phyloP scores from a whole-genome alignment of 495 filamentous ascomycete genomes.

The Achaetomiella virescens region DNA sequence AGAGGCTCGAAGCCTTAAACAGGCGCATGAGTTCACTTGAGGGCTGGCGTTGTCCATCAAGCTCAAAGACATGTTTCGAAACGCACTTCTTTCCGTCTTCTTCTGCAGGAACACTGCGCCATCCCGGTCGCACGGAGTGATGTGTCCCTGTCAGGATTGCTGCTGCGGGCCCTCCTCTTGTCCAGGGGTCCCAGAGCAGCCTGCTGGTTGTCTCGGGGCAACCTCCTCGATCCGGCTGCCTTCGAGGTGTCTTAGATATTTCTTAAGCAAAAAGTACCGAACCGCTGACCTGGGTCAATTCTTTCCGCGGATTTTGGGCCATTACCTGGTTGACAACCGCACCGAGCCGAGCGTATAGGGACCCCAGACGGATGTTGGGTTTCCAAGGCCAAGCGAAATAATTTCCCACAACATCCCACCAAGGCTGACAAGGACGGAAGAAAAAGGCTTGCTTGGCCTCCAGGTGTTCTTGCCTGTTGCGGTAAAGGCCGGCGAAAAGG shows the following conservation, averaged over 20 bases:
- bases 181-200: background rate
- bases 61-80: slow-evolving; percentile 1
- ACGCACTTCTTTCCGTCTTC: background rate
- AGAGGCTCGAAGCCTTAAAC: too few relatives aligned
- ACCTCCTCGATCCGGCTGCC: too few relatives aligned
- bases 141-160: background rate
- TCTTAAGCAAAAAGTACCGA: background rate
- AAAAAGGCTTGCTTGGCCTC: background rate
- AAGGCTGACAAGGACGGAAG: background rate
- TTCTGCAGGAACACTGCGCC: background rate
- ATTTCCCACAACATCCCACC: background rate
- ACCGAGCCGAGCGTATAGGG: background rate
- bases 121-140: background rate
- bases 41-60: background rate
- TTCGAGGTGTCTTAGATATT: background rate
- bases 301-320: background rate
- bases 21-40: background rate
- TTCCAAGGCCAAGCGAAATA: slow-evolving; percentile 3
- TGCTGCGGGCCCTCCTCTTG: background rate
- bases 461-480: background rate
- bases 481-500: background rate
- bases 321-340: background rate
- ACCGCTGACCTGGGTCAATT: background rate
- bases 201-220: too few relatives aligned
- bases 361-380: background rate